phyloP scores from a whole-genome alignment of 768 basidiomycete genomes.

The Russula virescens region DNA sequence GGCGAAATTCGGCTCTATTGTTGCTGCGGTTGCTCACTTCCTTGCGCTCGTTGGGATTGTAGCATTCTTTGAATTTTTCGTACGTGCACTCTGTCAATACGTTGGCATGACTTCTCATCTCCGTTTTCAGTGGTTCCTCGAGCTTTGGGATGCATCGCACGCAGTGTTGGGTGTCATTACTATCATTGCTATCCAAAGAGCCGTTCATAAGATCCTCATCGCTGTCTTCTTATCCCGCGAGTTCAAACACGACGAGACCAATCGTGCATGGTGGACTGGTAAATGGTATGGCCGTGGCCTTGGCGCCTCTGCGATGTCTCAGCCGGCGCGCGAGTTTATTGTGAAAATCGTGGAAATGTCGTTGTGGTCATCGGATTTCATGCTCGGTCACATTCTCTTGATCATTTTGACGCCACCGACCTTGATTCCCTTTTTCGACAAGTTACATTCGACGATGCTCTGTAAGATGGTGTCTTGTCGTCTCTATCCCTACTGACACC shows the following conservation, averaged over 20 bases:
- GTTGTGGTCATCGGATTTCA: slow-evolving; percentile 91
- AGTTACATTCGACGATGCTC: slow-evolving; percentile 77
- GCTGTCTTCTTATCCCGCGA: slow-evolving; percentile 92
- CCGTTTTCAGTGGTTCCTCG: slow-evolving; percentile 80
- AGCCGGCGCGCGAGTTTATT: slow-evolving; percentile 93
- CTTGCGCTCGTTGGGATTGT: slow-evolving; percentile 75
- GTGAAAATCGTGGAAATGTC: slow-evolving; percentile 98
- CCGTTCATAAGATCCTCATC: slow-evolving; percentile 90
- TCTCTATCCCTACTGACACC: slow-evolving; percentile 2
- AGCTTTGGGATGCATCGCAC: slow-evolving; percentile 86
- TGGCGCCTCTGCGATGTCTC: slow-evolving; percentile 89
- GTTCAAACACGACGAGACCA: slow-evolving; percentile 99
- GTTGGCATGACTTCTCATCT: slow-evolving; percentile 7
- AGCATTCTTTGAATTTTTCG: slow-evolving; percentile 94
- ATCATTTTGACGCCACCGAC: slow-evolving; percentile 89
- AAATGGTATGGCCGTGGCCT: slow-evolving; percentile 95
- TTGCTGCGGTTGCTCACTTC: slow-evolving; percentile 89
- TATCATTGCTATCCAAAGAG: slow-evolving; percentile 87
- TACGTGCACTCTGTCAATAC: slow-evolving; percentile 41
- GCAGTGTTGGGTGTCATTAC: slow-evolving; percentile 91
- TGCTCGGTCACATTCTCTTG: slow-evolving; percentile 79
- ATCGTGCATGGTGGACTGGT: slow-evolving; percentile 99
- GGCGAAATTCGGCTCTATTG: slow-evolving; percentile 83
- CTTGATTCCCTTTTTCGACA: slow-evolving; percentile 87
- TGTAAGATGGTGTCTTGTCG: slow-evolving; percentile 13